Conservation (phyloP, 2,329 filamentous ascomycete genomes). For the Scolecobasidium constrictum region DNA sequence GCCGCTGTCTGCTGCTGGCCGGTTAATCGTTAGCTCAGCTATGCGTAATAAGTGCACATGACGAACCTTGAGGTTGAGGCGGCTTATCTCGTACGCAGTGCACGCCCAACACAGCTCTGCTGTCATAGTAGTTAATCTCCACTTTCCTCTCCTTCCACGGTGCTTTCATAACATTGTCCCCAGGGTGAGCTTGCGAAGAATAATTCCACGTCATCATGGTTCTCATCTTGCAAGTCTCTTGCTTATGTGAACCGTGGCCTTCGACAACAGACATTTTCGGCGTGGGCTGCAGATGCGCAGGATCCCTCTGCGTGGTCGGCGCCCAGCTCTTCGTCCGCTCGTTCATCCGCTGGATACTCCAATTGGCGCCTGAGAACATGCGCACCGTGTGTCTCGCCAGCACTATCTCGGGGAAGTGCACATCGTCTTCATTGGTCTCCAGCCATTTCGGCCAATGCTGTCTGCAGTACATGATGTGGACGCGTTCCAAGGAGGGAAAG, state of each 20-base stretch:
- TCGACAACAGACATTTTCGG: too few species aligned
- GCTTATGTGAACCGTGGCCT: too few species aligned
- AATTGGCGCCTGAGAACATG: not conserved
- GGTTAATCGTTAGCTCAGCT: too few species aligned
- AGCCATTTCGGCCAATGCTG: not conserved
- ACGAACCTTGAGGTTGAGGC: too few species aligned
- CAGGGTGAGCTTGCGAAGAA: not conserved
- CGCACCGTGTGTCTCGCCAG: not conserved
- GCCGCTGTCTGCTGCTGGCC: too few species aligned
- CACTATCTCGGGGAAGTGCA: not conserved
- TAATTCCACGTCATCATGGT: not conserved
- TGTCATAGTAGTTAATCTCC: not conserved
- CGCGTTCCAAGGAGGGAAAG: not conserved
- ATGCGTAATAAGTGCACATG: too few species aligned
- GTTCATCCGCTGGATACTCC: not conserved
- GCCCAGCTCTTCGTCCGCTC: not conserved
- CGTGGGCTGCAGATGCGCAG: not conserved
- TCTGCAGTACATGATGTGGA: not conserved
- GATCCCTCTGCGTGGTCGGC: not conserved
- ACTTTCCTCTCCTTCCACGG: not conserved
- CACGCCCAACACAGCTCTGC: not conserved
- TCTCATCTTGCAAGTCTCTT: too few species aligned
- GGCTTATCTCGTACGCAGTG: not conserved
- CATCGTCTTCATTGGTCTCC: not conserved
- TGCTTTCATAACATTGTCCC: not conserved